These are phyloP conservation scores for Cubamyces lactineus DNA, from an alignment of 768 basidiomycete genomes.

Conservation along the genomic window DNA sequence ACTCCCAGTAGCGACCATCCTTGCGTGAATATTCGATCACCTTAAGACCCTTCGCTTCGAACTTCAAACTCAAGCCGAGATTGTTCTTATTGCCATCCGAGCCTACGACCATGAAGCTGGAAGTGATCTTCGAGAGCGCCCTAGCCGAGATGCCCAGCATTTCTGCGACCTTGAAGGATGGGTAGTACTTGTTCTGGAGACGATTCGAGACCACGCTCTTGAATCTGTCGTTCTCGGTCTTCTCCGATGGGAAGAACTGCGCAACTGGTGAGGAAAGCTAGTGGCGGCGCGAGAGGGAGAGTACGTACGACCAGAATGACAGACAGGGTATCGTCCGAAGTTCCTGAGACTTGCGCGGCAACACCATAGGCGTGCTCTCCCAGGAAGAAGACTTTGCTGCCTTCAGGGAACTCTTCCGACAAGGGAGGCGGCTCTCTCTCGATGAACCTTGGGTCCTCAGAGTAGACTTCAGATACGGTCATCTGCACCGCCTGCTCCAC, in stretches of 20 bases:
- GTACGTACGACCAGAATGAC: conserved; percentile 81
- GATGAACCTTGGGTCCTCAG: conserved; percentile 86
- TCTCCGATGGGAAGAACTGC: conserved; percentile 89
- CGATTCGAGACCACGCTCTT: conserved; percentile 61
- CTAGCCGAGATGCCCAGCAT: conserved; percentile 74
- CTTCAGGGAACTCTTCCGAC: conserved; percentile 86
- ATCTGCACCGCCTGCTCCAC: conserved; percentile 87
- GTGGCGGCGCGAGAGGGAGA: neutral
- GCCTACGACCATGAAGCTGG: conserved; percentile 87
- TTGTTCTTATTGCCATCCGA: conserved; percentile 82
- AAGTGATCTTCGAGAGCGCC: conserved; percentile 88
- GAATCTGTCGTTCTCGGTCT: conserved; percentile 77
- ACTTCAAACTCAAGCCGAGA: conserved; percentile 93
- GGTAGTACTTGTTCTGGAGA: conserved; percentile 63
- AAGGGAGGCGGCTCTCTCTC: conserved; percentile 84
- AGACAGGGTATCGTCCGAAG: conserved; percentile 69
- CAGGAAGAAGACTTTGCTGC: conserved; percentile 93
- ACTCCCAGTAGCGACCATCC: conserved; percentile 88
- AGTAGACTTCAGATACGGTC: conserved; percentile 74
- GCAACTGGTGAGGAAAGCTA: neutral
- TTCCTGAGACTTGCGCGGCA: conserved; percentile 84
- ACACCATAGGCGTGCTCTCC: conserved; percentile 96
- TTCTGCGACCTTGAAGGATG: conserved; percentile 78
- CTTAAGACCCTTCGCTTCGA: conserved; percentile 91
- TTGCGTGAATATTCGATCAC: conserved; percentile 92